A percentile compares a stretch with the other conserved stretches of the same genome.
phyloP scores from a whole-genome alignment of 2,329 filamentous ascomycete species.

The Clarireedia hainanense region DNA sequence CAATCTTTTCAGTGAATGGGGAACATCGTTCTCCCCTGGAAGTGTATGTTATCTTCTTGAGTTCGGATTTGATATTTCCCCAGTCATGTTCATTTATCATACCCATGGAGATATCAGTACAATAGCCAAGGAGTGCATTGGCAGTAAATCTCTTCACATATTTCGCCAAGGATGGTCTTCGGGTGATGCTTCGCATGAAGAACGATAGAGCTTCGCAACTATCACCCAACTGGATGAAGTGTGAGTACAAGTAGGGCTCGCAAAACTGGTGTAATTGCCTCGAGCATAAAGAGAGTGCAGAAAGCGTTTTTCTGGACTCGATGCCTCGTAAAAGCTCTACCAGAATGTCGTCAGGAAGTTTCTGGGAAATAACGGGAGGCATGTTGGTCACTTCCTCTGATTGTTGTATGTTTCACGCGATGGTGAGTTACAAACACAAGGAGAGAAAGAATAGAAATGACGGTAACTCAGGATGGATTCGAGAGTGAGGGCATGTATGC shows the following conservation, averaged over 20 bases:
- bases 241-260: conserved; percentile 5
- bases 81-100: not conserved
- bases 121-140: conserved; percentile 3
- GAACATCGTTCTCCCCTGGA: not conserved
- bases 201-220: not conserved
- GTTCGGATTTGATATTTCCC: not conserved
- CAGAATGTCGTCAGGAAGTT: not conserved
- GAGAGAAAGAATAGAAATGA: too few species aligned
- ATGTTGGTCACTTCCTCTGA: not conserved
- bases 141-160: conserved; percentile 3
- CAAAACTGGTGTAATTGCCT: not conserved
- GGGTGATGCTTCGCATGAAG: conserved; percentile 1
- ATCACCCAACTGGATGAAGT: conserved; percentile 1
- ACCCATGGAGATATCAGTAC: not conserved
- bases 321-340: not conserved
- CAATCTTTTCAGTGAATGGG: not conserved
- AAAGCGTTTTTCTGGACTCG: not conserved
- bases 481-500: too few species aligned
- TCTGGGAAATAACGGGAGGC: not conserved
- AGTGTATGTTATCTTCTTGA: not conserved
- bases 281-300: conserved; percentile 2
- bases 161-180: not conserved
- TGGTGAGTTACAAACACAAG: too few species aligned
- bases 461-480: too few species aligned
- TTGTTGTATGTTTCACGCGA: not conserved